Percentiles rank a stretch among this genome's conserved stretches.
These are phyloP conservation scores for Sinapis alba DNA, from an alignment of 441 rosid species.

Conservation along the genomic window DNA sequence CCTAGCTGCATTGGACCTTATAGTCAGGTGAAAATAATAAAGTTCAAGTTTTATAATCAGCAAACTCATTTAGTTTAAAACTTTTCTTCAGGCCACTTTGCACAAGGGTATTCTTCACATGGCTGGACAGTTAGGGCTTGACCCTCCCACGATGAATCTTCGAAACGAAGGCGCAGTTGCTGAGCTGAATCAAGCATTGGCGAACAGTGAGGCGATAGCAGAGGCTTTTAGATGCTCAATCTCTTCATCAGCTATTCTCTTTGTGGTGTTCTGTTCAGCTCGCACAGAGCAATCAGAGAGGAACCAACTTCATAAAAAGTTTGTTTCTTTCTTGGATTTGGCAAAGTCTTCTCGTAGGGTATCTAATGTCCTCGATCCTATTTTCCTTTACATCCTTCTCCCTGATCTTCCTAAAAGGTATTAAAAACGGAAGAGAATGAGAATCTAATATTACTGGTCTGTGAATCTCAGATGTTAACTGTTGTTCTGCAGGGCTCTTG, in stretches of 20 bases:
- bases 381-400: constrained; percentile 69
- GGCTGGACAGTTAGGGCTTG: constrained; percentile 98
- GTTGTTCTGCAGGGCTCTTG: constrained; percentile 65
- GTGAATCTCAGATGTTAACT: background rate
- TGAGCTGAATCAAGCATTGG: constrained; percentile 81
- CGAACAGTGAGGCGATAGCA: constrained; percentile 94
- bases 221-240: constrained; percentile 71
- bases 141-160: constrained; percentile 85
- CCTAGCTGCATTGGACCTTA: constrained; percentile 99
- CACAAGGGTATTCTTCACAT: constrained; percentile 79
- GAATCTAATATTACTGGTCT: background rate
- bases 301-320: constrained; percentile 61
- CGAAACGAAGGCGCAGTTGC: constrained; percentile 61
- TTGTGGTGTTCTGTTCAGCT: constrained; percentile 76
- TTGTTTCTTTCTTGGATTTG: constrained; percentile 51
- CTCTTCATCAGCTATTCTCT: constrained; percentile 63
- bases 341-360: constrained; percentile 46
- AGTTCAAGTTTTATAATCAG: background rate
- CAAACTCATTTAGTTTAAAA: constrained; percentile 5
- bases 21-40: constrained; percentile 68
- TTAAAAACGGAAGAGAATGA: background rate
- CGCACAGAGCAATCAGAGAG: constrained; percentile 59
- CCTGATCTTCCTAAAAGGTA: constrained; percentile 95
- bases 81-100: constrained; percentile 72
- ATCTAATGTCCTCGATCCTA: constrained; percentile 49